Conservation (phyloP, 441 rosid genomes). For the Pelargonium citronellum region DNA sequence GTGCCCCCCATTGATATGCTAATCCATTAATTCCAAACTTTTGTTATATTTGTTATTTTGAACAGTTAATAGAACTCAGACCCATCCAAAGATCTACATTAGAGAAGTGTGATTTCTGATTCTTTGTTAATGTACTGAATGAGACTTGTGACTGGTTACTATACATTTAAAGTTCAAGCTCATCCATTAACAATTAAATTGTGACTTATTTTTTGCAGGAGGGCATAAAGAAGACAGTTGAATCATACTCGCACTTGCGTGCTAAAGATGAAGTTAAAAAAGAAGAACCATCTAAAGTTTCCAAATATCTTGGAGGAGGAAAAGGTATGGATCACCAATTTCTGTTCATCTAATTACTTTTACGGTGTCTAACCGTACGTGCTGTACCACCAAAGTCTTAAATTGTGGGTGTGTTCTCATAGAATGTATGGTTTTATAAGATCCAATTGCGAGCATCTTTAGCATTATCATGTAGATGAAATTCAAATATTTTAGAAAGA, state of each 20-base stretch:
- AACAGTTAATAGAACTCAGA: not conserved
- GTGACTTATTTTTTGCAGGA: constrained; percentile 47
- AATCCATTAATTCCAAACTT: not conserved
- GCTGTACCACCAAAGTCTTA: not conserved
- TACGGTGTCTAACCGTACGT: not conserved
- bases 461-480: not conserved
- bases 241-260: constrained; percentile 60
- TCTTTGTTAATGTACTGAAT: constrained; percentile 3
- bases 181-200: constrained; percentile 1
- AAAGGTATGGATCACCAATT: constrained; percentile 39
- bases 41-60: not conserved
- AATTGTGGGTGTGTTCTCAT: not conserved
- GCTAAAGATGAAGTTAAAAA: constrained; percentile 47
- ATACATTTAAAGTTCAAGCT: not conserved
- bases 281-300: constrained; percentile 80
- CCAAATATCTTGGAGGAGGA: constrained; percentile 65
- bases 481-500: not conserved
- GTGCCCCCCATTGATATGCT: not conserved
- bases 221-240: constrained; percentile 64
- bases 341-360: constrained; percentile 12
- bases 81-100: not conserved
- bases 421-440: not conserved
- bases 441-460: not conserved
- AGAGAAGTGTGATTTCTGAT: not conserved
- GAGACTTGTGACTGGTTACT: not conserved